Evolutionary conservation across 2,329 filamentous ascomycete genomes (phyloP).

Genomic region (Arthrobotrys conoides): DNA sequence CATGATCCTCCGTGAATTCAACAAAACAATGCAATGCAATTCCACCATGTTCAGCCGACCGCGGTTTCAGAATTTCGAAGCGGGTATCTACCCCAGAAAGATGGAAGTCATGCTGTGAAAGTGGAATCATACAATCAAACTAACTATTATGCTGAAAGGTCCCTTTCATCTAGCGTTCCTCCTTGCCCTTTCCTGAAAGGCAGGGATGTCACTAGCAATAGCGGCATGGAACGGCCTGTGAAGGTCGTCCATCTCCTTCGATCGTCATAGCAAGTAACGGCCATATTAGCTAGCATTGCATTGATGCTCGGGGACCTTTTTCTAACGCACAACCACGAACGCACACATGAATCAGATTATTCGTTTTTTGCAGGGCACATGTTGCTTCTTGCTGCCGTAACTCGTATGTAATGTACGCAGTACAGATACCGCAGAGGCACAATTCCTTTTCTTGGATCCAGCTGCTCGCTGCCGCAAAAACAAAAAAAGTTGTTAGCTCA

Average conservation of each 20-base stretch:
- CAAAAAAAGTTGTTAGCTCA: constrained; percentile 48
- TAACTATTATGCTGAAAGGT: constrained; percentile 17
- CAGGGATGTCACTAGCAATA: constrained; percentile 47
- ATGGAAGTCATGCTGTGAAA: constrained; percentile 18
- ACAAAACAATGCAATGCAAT: background rate
- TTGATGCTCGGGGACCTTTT: constrained; percentile 38
- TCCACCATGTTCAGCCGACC: constrained; percentile 37
- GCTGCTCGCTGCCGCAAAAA: constrained; percentile 32
- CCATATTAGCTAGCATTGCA: constrained; percentile 59
- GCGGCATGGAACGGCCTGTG: constrained; percentile 56
- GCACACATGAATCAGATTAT: constrained; percentile 14
- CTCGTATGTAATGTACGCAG: constrained; percentile 5
- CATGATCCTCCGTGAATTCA: constrained; percentile 13
- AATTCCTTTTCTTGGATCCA: background rate
- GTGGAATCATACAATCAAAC: constrained; percentile 27
- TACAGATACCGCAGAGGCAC: constrained; percentile 25
- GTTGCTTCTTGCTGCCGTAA: constrained; percentile 39
- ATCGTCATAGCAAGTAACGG: constrained; percentile 58
- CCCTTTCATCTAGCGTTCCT: constrained; percentile 44
- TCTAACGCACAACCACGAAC: constrained; percentile 25
- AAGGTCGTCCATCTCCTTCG: constrained; percentile 49
- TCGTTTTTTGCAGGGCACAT: constrained; percentile 32
- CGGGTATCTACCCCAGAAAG: constrained; percentile 42
- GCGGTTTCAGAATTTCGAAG: constrained; percentile 52
- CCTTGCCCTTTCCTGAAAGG: constrained; percentile 44